Evolutionary conservation across 2,329 filamentous ascomycete genomes (phyloP), one percentile per base, ranked within the genome.

Genomic region (Trichophaea hybrida): DNA sequence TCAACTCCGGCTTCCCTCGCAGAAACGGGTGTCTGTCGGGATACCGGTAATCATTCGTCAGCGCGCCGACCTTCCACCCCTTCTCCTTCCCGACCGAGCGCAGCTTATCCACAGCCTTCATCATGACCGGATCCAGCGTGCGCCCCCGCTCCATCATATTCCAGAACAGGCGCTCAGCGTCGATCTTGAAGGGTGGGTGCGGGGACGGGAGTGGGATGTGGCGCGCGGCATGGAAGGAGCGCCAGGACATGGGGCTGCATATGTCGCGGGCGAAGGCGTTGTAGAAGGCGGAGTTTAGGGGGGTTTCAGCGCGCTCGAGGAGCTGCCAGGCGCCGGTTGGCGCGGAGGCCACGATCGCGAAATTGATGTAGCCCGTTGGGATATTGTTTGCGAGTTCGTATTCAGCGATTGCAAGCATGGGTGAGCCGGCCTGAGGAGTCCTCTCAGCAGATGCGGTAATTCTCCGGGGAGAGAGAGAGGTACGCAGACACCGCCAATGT

Each of bases 401-500:
- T 73, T 94, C 85, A 59, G 94, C 78, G 68, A 98, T 97, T 1
- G 87, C 83, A 74, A 94, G 88, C 69, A 98, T 90, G 7, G 93
- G 93, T 1, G 89, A 96, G 31, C 68, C 66, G 4, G 24, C 44
- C 44, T 49, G 15, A 2, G 10, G 8, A 2, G 7, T 13, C 12
- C 10, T 61, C 49, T 31, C 59, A 10, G 31, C 17, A 6, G 43
- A 32, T 33, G 43, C 62, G 57, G 38, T 17, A 38, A 37, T 50
- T 48, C 56, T 62, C 82, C 88, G 77, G 44, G 15, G 44, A 17
- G 24, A 6, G 44, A 24, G 8, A 15, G 38, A 43, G n/a, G 44
- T 84, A 95, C 91, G 78, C 88, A 94, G 67, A 98, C 93, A 63
- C 93, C 93, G 43, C 93, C 93, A 67, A 98, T 93, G 73, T 98